A percentile compares a stretch with the other conserved stretches of the same genome.
Evolutionary conservation across 192 early-diverging fungal genomes (phyloP).

Genomic region (Globomyces pollinis-pini): DNA sequence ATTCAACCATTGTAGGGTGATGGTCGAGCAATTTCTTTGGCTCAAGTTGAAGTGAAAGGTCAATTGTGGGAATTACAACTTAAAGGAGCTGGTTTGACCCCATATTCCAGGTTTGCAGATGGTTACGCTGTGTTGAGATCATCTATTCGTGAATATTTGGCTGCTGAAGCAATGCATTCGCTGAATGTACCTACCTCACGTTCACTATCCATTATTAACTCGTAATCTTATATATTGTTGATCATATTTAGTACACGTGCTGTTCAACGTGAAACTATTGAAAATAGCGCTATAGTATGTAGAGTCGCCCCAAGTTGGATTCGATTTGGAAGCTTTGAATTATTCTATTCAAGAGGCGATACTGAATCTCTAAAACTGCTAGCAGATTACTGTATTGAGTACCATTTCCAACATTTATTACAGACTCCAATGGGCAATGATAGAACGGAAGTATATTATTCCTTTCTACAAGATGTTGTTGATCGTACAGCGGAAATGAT

Average conservation of each 20-base stretch:
- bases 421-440: conserved; percentile 12
- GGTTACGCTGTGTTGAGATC: conserved; percentile 82
- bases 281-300: conserved; percentile 68
- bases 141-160: conserved; percentile 77
- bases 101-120: conserved; percentile 81
- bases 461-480: conserved; percentile 49
- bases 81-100: conserved; percentile 78
- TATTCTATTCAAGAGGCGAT: conserved; percentile 64
- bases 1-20: too few species aligned
- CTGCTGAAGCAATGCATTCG: conserved; percentile 64
- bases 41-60: conserved; percentile 30
- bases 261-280: conserved; percentile 57
- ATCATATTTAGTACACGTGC: conserved; percentile 41
- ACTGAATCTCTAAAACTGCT: conserved; percentile 40
- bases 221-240: too few species aligned
- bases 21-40: conserved; percentile 75
- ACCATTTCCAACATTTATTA: too few species aligned
- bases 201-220: conserved; percentile 64
- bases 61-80: conserved; percentile 69
- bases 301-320: conserved; percentile 70
- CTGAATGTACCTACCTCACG: conserved; percentile 69
- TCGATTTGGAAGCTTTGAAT: conserved; percentile 82
- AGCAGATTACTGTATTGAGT: conserved; percentile 65
- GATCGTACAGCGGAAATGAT: conserved; percentile 61
- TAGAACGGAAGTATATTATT: conserved; percentile 46